Evolutionary conservation across 1,139 yeast species (phyloP), one percentile per base, ranked within the genome.

Genomic region (Kurtzmaniella quercitrusa): DNA sequence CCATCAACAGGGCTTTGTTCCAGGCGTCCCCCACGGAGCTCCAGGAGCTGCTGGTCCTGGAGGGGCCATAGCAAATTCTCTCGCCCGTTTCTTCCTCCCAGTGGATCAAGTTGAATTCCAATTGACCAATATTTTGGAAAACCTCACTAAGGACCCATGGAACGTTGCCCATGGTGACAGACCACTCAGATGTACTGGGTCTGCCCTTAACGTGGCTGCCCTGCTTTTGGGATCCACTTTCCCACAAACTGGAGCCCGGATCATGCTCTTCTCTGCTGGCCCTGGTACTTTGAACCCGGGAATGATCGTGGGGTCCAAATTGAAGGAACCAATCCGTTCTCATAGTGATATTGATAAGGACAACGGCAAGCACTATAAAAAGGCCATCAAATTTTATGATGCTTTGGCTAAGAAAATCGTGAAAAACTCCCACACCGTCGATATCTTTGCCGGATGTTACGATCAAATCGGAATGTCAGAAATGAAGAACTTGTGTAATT

Each of bases 381-480:
- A 89, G 65, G 96, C 98, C 2, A 77, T 76, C 56, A 86, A 89
- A 65, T 91, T 82, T 60, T 94, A 91, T 66, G 95, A 88, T 51
- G 73, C 75, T 24, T 64, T 93, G 42, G 88, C 96, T 34, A 79
- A 82, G 44, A 85, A 86, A 54, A 72, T 70, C 37, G 77, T 76
- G 45, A 77, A 80, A 44, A 86, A 88, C 60, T 88, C 94, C 21
- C 97, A 90, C 59, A 81, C 94, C 19, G 82, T 93, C 44, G 98
- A 93, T 66, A 81, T 93, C 43, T 91, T 90, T 68, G 98, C 96
- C 34, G 98, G 98, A 48, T 90, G 97, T 68, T 91, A 90, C 62
- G 99, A 93, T 68, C 98, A 93, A 73, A 87, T 91, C 52, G 99
- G 99, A 63, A 84, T 93, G 79, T 84, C 86, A 55, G 99, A 93